Evolutionary conservation across 331 rosid species (phyloP).

Genomic region (Phaseolus coccineus): DNA sequence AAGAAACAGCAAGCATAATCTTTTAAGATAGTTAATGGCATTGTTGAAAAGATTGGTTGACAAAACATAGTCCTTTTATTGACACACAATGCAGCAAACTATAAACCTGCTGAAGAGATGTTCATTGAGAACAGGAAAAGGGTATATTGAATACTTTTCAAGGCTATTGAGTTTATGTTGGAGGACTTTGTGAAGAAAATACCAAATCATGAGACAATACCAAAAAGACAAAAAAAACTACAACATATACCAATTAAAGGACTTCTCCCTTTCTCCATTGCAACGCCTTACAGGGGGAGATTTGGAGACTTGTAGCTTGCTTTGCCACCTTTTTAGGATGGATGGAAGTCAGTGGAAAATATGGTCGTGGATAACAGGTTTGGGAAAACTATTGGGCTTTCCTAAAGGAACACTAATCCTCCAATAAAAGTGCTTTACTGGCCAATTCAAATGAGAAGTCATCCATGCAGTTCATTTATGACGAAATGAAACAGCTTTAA

Average conservation of each 20-base stretch:
- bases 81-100: conserved; percentile 1
- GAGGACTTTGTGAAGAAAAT: not conserved
- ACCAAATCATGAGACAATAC: not conserved
- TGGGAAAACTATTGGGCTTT: not conserved
- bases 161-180: not conserved
- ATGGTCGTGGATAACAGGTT: not conserved
- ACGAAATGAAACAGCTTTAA: not conserved
- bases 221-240: not conserved
- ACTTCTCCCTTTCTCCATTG: not conserved
- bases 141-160: not conserved
- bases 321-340: not conserved
- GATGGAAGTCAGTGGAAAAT: not conserved
- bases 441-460: not conserved
- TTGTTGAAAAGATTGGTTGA: not conserved
- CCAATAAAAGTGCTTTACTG: not conserved
- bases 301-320: not conserved
- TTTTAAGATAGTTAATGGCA: not conserved
- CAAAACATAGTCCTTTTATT: not conserved
- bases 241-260: not conserved
- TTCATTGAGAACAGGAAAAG: not conserved
- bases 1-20: not conserved
- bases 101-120: not conserved
- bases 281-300: not conserved
- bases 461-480: not conserved
- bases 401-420: not conserved